Percentiles rank a stretch among this genome's conserved stretches.
phyloP scores from a whole-genome alignment of 2,329 filamentous ascomycete genomes.

The Microcyclospora tardicrescens region DNA sequence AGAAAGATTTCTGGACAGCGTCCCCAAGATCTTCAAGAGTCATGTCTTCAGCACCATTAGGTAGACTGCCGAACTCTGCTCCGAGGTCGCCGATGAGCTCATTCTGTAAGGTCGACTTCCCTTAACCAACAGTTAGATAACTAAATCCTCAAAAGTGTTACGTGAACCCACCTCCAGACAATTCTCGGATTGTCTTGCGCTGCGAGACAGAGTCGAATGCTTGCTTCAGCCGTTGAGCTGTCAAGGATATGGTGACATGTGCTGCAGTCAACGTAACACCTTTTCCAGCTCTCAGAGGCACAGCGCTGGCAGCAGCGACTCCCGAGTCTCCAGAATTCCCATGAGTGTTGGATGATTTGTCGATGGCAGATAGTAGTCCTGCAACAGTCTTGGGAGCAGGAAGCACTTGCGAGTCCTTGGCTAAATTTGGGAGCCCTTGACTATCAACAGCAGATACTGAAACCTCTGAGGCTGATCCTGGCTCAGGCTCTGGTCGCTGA shows the following conservation, averaged over 20 bases:
- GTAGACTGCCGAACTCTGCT: constrained; percentile 93
- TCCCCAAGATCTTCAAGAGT: constrained; percentile 79
- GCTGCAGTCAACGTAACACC: constrained; percentile 80
- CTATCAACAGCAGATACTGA: constrained; percentile 29
- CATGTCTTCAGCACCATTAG: constrained; percentile 93
- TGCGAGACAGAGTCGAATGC: constrained; percentile 74
- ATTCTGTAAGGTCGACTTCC: constrained; percentile 94
- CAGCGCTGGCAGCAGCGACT: constrained; percentile 55
- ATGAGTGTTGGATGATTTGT: constrained; percentile 41
- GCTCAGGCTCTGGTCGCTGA: constrained; percentile 86
- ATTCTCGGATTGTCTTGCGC: constrained; percentile 94
- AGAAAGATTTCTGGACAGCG: constrained; percentile 89
- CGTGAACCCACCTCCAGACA: constrained; percentile 71
- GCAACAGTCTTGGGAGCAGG: no score
- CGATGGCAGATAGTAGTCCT: no score
- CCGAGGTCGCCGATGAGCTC: constrained; percentile 93
- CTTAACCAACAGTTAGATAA: constrained; percentile 31
- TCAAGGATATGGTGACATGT: constrained; percentile 75
- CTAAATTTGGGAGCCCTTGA: no score
- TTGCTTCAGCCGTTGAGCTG: constrained; percentile 98
- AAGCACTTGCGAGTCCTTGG: no score
- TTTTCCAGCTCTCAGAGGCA: constrained; percentile 73
- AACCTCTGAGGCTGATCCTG: constrained; percentile 36
- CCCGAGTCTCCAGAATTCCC: constrained; percentile 40
- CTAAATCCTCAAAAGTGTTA: neutral